Conservation (phyloP, 2,329 filamentous ascomycete species). For the Ophiosphaerella korrae region DNA sequence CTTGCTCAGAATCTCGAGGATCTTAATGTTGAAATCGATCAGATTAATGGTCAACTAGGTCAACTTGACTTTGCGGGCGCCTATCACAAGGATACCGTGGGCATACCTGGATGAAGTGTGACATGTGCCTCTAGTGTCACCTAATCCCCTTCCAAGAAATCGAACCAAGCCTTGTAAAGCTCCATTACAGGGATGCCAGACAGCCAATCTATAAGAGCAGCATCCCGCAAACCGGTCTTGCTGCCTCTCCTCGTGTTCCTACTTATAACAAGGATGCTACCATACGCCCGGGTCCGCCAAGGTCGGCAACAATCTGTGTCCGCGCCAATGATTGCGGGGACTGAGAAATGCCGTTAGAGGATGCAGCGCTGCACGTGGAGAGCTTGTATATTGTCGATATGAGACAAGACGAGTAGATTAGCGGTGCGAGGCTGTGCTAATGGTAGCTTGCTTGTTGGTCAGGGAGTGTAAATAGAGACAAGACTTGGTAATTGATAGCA, state of each 20-base stretch:
- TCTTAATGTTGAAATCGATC: constrained; percentile 76
- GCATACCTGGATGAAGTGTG: constrained; percentile 29
- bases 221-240: too few species aligned
- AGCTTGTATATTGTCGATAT: constrained; percentile 1
- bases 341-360: background rate
- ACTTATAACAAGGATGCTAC: background rate
- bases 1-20: constrained; percentile 82
- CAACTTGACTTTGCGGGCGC: constrained; percentile 67
- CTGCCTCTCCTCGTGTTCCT: too few species aligned
- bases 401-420: too few species aligned
- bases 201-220: too few species aligned
- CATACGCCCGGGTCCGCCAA: constrained; percentile 1
- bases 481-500: too few species aligned
- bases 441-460: too few species aligned
- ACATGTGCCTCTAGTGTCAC: constrained; percentile 8
- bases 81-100: constrained; percentile 47
- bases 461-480: too few species aligned
- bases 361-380: background rate
- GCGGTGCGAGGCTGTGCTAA: too few species aligned
- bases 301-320: constrained; percentile 5
- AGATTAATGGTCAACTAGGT: constrained; percentile 66
- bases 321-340: background rate
- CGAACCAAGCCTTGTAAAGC: too few species aligned
- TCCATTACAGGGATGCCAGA: too few species aligned
- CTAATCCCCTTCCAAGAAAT: background rate